These are phyloP conservation scores for Candida sp. DNA, from an alignment of 1,139 yeast genomes.

Conservation along the genomic window DNA sequence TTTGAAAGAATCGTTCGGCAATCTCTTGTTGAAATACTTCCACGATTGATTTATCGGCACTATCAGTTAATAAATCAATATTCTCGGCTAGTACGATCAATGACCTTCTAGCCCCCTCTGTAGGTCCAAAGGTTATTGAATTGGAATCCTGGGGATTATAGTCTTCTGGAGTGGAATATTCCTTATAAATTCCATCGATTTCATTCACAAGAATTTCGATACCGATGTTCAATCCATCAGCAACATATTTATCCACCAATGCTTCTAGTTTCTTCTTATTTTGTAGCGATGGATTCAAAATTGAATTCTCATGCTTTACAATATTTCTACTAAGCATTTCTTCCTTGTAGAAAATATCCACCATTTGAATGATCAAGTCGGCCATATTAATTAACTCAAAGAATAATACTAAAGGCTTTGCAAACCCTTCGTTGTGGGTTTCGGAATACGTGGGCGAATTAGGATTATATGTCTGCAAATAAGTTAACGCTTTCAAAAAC, in stretches of 20 bases:
- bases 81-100: constrained; percentile 69
- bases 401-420: constrained; percentile 83
- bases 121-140: constrained; percentile 46
- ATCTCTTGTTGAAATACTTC: constrained; percentile 95
- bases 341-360: constrained; percentile 85
- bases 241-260: constrained; percentile 82
- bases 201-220: constrained; percentile 85
- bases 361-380: constrained; percentile 89
- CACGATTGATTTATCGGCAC: constrained; percentile 83
- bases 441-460: constrained; percentile 15
- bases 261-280: constrained; percentile 79
- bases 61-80: constrained; percentile 69
- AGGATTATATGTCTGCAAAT: constrained; percentile 72
- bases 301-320: constrained; percentile 69
- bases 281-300: constrained; percentile 76
- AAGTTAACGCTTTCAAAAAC: constrained; percentile 72
- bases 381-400: constrained; percentile 92
- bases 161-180: constrained; percentile 23
- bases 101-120: constrained; percentile 64
- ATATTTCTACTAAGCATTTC: constrained; percentile 65
- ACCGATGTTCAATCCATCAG: constrained; percentile 88
- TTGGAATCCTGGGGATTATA: constrained; percentile 27
- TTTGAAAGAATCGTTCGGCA: constrained; percentile 79
- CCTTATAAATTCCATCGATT: constrained; percentile 42
- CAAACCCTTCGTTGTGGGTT: constrained; percentile 25